Percentiles rank a stretch among this genome's conserved stretches.
Evolutionary conservation across 371 early-diverging fungal genomes (phyloP).

Genomic region (Mortierella sp.): DNA sequence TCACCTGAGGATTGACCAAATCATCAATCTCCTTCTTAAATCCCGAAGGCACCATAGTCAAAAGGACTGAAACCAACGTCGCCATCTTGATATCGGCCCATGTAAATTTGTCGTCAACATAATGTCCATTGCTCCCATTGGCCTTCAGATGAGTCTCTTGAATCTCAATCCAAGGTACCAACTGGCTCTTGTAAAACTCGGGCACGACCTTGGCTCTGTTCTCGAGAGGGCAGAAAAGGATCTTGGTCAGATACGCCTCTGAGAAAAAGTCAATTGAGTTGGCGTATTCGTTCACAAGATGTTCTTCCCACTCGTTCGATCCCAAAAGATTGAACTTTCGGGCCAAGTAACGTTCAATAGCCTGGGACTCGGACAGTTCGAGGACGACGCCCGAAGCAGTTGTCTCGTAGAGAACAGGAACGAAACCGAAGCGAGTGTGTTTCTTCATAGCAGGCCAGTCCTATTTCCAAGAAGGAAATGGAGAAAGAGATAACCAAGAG

Average conservation of each 20-base stretch:
- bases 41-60: constrained; percentile 10
- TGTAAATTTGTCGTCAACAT: constrained; percentile 13
- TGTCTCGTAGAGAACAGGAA: constrained; percentile 20
- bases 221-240: background rate
- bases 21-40: background rate
- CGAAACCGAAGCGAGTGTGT: constrained; percentile 8
- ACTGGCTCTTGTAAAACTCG: background rate
- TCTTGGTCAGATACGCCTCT: background rate
- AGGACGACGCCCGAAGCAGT: constrained; percentile 3
- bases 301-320: constrained; percentile 12
- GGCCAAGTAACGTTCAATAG: constrained; percentile 11
- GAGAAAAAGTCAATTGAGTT: constrained; percentile 1
- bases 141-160: constrained; percentile 1
- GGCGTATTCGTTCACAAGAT: background rate
- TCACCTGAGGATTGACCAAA: constrained; percentile 2
- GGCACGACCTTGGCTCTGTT: background rate
- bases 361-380: constrained; percentile 13
- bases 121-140: constrained; percentile 17
- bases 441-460: constrained; percentile 45
- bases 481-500: no score
- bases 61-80: constrained; percentile 1
- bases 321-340: constrained; percentile 20
- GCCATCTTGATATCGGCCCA: constrained; percentile 21
- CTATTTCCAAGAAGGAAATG: no score
- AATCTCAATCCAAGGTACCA: constrained; percentile 7